phyloP scores from a whole-genome alignment of 257 asterid genomes.

The Penstemon eatonii region DNA sequence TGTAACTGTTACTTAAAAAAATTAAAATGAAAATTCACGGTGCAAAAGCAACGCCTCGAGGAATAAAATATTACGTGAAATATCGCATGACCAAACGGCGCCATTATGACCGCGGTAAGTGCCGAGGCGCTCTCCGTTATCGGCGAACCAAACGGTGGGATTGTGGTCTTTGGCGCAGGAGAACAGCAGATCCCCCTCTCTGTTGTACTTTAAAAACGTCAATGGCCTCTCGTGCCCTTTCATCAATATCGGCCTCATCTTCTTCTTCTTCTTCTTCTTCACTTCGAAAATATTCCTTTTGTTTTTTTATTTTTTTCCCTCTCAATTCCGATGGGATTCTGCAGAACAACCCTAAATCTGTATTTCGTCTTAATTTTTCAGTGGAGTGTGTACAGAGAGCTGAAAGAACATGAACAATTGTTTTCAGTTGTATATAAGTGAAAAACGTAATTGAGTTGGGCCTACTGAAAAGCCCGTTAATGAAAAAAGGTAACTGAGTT shows the following conservation, averaged over 20 bases:
- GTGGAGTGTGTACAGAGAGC: too few relatives aligned
- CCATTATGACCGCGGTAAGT: slow-evolving; percentile 94
- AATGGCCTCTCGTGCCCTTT: slow-evolving; percentile 98
- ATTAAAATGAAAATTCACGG: background rate
- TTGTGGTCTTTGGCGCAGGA: slow-evolving; percentile 91
- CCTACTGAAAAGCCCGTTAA: too few relatives aligned
- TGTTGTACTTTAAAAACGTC: slow-evolving; percentile 73
- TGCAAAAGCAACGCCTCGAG: background rate
- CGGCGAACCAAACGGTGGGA: slow-evolving; percentile 93
- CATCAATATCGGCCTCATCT: slow-evolving; percentile 90
- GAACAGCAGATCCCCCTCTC: slow-evolving; percentile 88
- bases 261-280: background rate
- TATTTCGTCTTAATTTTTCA: too few relatives aligned
- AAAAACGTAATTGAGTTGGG: too few relatives aligned
- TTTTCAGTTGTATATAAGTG: too few relatives aligned
- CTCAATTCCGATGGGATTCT: too few relatives aligned
- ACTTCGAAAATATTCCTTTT: too few relatives aligned
- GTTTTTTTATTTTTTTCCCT: too few relatives aligned
- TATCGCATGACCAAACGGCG: slow-evolving; percentile 95
- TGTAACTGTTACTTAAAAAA: background rate
- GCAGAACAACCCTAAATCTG: too few relatives aligned
- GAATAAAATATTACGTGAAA: slow-evolving; percentile 56
- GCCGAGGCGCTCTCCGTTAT: slow-evolving; percentile 94
- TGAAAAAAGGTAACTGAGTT: too few relatives aligned
- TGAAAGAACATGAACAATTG: too few relatives aligned